A percentile compares a stretch with the other conserved stretches of the same genome.
Conservation (phyloP, 164 flowering plant genomes). For the Aristolochia californica region DNA sequence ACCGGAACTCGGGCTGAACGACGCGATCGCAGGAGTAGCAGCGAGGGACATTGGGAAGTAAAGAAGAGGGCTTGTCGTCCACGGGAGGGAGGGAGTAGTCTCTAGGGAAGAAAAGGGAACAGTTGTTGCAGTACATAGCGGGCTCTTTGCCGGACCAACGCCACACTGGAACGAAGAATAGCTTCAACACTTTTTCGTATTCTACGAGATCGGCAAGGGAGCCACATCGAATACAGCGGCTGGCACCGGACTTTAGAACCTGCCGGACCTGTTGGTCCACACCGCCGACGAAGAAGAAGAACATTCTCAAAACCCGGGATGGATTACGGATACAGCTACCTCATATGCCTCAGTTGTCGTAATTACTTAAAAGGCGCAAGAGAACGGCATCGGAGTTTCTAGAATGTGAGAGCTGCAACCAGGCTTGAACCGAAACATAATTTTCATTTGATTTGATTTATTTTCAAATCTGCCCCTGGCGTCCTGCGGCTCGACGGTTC, state of each 20-base stretch:
- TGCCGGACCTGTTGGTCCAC: constrained; percentile 62
- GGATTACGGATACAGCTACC: no score
- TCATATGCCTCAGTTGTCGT: no score
- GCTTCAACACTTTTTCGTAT: constrained; percentile 70
- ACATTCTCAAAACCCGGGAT: constrained; percentile 24
- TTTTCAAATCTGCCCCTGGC: no score
- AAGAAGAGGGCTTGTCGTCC: no score
- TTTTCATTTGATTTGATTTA: no score
- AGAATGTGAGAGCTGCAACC: no score
- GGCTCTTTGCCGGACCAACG: constrained; percentile 74
- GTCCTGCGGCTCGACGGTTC: no score
- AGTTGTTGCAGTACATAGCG: constrained; percentile 43
- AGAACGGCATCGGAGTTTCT: no score
- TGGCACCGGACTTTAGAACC: constrained; percentile 52
- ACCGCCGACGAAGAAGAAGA: constrained; percentile 88
- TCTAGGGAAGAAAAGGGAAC: constrained; percentile 18
- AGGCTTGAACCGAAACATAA: no score
- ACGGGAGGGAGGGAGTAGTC: constrained; percentile 30
- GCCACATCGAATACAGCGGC: constrained; percentile 67
- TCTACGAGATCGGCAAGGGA: constrained; percentile 73
- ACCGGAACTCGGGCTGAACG: constrained; percentile 18
- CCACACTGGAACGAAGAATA: constrained; percentile 83
- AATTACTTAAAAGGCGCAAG: no score
- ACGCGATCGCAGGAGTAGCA: constrained; percentile 22
- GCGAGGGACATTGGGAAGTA: neutral